A percentile compares a stretch with the other conserved stretches of the same genome.
These are phyloP conservation scores for Diaporthe ampelina DNA, from an alignment of 2,329 filamentous ascomycete genomes.

Conservation along the genomic window DNA sequence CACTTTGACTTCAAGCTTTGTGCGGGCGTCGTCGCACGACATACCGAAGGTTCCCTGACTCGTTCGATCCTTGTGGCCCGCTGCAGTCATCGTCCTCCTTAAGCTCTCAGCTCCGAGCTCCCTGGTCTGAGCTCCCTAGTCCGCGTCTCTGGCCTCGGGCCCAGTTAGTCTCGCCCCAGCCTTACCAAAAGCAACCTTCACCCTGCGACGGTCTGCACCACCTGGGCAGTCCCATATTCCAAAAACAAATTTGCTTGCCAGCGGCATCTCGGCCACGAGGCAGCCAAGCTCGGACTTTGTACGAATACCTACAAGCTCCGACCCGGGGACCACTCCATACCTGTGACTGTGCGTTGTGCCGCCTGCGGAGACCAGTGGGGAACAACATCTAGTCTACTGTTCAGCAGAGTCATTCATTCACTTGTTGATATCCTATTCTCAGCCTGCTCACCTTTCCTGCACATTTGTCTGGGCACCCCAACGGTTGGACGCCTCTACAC, in stretches of 20 bases:
- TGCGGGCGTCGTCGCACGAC: constrained; percentile 29
- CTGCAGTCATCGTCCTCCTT: not conserved
- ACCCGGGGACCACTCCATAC: not conserved
- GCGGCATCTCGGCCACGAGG: constrained; percentile 7
- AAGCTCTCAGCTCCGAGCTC: constrained; percentile 15
- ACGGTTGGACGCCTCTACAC: not conserved
- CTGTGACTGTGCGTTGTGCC: too few relatives aligned
- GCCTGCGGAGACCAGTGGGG: too few relatives aligned
- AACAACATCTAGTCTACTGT: not conserved
- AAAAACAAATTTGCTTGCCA: not conserved
- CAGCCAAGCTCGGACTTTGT: not conserved
- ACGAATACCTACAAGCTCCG: not conserved
- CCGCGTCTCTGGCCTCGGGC: not conserved
- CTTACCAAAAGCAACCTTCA: constrained; percentile 23
- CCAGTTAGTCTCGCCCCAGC: constrained; percentile 14
- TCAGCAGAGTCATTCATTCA: constrained; percentile 5
- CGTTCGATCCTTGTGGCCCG: constrained; percentile 1
- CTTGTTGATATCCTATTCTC: not conserved
- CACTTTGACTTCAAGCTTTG: constrained; percentile 14
- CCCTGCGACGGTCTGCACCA: not conserved
- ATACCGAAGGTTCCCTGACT: constrained; percentile 30
- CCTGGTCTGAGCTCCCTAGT: constrained; percentile 7
- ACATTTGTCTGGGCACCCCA: not conserved
- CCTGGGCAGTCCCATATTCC: not conserved
- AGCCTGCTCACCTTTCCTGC: constrained; percentile 20